Evolutionary conservation across 257 asterid species (phyloP).

Genomic region (Agastache rugosa): DNA sequence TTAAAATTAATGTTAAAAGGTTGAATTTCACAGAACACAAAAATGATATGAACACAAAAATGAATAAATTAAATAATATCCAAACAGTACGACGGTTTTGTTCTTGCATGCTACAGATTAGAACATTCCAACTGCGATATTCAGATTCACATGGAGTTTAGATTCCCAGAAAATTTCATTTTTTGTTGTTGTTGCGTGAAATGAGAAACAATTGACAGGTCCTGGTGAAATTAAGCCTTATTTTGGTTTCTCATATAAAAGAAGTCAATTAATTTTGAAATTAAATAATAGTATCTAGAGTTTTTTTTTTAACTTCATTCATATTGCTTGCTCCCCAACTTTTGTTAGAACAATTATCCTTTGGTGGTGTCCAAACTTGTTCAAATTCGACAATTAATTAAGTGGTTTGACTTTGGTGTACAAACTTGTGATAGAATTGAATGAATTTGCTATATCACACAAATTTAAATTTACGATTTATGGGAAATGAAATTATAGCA

Average conservation of each 20-base stretch:
- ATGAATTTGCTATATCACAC: not conserved
- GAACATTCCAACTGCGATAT: slow-evolving; percentile 7
- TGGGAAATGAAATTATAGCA: no score
- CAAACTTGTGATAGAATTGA: not conserved
- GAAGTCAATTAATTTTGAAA: not conserved
- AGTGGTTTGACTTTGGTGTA: not conserved
- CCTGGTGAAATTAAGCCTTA: not conserved
- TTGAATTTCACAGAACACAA: not conserved
- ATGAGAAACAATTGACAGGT: not conserved
- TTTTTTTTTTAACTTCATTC: no score
- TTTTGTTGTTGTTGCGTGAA: not conserved
- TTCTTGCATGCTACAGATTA: not conserved
- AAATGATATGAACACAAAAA: slow-evolving; percentile 13
- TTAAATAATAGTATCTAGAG: no score
- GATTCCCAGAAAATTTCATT: not conserved
- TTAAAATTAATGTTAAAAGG: not conserved
- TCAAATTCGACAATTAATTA: not conserved
- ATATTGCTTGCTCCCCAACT: no score
- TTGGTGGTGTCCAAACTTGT: not conserved
- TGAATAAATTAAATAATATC: not conserved
- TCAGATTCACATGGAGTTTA: slow-evolving; percentile 8
- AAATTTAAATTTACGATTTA: no score
- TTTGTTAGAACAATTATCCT: no score
- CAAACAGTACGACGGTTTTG: not conserved
- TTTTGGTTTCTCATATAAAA: no score